Evolutionary conservation across 306 rosid species (phyloP).

Genomic region (Vigna unguiculata): DNA sequence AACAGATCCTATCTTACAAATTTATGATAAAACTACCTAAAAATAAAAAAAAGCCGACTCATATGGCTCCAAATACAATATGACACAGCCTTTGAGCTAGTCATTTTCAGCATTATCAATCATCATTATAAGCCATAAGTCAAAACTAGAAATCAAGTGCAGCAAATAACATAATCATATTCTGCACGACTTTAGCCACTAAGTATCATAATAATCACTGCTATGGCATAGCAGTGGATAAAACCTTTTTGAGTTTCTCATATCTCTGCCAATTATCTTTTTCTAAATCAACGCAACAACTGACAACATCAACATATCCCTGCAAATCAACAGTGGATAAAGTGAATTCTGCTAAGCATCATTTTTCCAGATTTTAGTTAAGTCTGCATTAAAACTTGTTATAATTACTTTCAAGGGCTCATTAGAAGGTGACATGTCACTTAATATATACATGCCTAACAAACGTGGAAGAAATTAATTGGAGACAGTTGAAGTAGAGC

Average conservation of each 20-base stretch:
- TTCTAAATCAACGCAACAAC: slow-evolving; percentile 9
- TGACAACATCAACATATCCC: neutral
- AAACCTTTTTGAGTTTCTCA: neutral
- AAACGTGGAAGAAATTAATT: neutral
- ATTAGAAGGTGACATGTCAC: slow-evolving; percentile 25
- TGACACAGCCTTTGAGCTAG: slow-evolving; percentile 5
- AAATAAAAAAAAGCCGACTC: too few species aligned
- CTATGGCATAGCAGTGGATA: slow-evolving; percentile 1
- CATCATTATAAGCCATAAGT: slow-evolving; percentile 40
- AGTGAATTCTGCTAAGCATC: neutral
- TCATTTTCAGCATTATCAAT: slow-evolving; percentile 32
- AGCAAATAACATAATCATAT: slow-evolving; percentile 38
- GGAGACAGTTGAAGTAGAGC: slow-evolving; percentile 32
- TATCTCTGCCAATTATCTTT: slow-evolving; percentile 8
- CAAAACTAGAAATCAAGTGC: slow-evolving; percentile 48
- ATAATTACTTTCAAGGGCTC: neutral
- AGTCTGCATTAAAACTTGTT: neutral
- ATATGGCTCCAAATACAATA: slow-evolving; percentile 33
- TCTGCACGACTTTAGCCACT: slow-evolving; percentile 15
- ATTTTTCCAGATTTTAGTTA: neutral
- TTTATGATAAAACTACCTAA: too few species aligned
- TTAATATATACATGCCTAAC: neutral
- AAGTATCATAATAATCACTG: slow-evolving; percentile 5
- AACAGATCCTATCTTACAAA: too few species aligned
- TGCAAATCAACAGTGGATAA: neutral